Evolutionary conservation across 495 filamentous ascomycete genomes (phyloP), one percentile per base, ranked within the genome.

Genomic region (Aeminium ludgeri): DNA sequence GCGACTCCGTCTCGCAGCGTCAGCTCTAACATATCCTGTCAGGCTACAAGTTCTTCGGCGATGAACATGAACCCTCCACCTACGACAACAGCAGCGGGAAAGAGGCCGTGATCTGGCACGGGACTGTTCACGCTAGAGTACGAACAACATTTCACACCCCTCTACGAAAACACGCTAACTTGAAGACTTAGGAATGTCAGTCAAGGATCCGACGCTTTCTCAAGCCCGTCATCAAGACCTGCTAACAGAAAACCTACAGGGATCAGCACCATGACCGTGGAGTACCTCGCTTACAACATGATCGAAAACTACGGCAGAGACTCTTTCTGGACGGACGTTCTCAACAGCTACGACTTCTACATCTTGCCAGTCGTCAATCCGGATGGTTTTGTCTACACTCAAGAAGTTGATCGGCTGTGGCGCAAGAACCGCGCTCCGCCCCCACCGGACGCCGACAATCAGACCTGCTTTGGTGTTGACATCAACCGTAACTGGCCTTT

Each of bases 401-500:
- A 78, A 45, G 67, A 67, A 16, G 68, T 39, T 15, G 55, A 72
- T 44, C 66, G 74, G 5, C 57, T 78, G 19, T 78, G 74, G 74
- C 66, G 74, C 50, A 78, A 78, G 57, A 78, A 77, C 60, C 62
- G 74, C 0, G 68, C 73, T 32, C 52, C 55, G 3, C 34, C 34
- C 7, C 58, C 54, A 30, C 45, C 56, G 1, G 10, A 11, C 12
- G 60, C 59, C 36, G 55, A 51, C 31, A 36, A 43, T 17, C 20
- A 34, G 23, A 54, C 60, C 10, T 76, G 68, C 51, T 34, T 75
- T 19, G 74, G 74, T n/a, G 62, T 58, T 10, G 74, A 78, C 51
- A 69, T 75, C 55, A 78, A 78, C 60, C 67, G 74, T 37, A 78
- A 78, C 62, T 78, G 74, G 70, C 55, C 66, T 8, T 65, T 59